Percentiles rank a stretch among this genome's conserved stretches.
Evolutionary conservation across 2,329 filamentous ascomycete genomes (phyloP).

Genomic region (Sclerotinia trifoliorum): DNA sequence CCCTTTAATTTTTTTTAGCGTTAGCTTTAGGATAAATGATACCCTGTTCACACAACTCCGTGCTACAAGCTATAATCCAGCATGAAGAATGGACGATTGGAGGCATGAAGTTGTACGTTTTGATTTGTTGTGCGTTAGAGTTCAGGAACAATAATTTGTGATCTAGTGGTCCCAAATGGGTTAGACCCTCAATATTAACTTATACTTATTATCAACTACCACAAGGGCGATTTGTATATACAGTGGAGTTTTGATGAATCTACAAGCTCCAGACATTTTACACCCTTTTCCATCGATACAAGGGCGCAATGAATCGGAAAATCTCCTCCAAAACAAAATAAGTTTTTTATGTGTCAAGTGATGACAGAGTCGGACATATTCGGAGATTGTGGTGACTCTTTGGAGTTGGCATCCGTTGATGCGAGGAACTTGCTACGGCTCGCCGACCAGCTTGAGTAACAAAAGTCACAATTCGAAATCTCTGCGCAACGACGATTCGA

Average conservation of each 20-base stretch:
- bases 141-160: not conserved
- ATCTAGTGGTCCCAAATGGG: not conserved
- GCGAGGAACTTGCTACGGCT: not conserved
- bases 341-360: not conserved
- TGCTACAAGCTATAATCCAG: not conserved
- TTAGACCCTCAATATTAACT: not conserved
- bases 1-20: conserved; percentile 2
- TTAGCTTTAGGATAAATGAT: conserved; percentile 21
- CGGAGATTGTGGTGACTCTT: not conserved
- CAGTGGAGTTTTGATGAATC: not conserved
- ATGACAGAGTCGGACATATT: not conserved
- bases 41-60: conserved; percentile 17
- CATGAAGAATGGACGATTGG: not conserved
- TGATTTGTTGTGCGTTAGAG: not conserved
- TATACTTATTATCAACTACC: not conserved
- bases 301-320: not conserved
- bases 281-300: not conserved
- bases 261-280: not conserved
- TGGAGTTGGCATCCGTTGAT: not conserved
- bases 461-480: not conserved
- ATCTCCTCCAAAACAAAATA: not conserved
- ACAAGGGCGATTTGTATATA: not conserved
- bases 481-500: not conserved
- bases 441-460: not conserved
- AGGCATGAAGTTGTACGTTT: not conserved